Conservation (phyloP, 2,329 filamentous ascomycete genomes). For the Microcera coccophila region DNA sequence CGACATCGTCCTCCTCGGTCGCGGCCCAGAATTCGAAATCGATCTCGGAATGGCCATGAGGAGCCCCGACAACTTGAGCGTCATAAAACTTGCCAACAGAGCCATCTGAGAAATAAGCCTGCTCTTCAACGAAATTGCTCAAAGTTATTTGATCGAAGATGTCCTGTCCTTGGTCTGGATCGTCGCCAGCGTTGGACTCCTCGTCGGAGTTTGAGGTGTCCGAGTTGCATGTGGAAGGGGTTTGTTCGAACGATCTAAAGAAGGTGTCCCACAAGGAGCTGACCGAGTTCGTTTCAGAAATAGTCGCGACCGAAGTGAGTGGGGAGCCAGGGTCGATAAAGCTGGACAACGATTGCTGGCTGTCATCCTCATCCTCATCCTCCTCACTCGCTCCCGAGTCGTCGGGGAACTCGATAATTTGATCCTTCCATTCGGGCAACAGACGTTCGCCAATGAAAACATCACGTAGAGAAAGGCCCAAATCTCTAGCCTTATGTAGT, state of each 20-base stretch:
- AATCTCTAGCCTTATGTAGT: constrained; percentile 21
- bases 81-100: constrained; percentile 27
- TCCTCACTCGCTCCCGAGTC: neutral
- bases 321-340: neutral
- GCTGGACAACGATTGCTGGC: neutral
- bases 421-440: constrained; percentile 27
- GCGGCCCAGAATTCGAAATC: constrained; percentile 32
- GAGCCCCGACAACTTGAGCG: constrained; percentile 21
- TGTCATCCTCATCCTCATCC: neutral
- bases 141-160: constrained; percentile 14
- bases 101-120: constrained; percentile 17
- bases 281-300: neutral
- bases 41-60: constrained; percentile 5
- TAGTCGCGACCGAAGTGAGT: neutral
- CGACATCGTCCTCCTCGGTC: constrained; percentile 23
- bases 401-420: constrained; percentile 1
- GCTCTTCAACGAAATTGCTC: constrained; percentile 18
- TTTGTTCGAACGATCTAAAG: neutral
- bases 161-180: constrained; percentile 6
- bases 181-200: neutral
- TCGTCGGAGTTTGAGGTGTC: constrained; percentile 3
- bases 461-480: constrained; percentile 18
- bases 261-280: neutral
- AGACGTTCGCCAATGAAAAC: constrained; percentile 26
- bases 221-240: constrained; percentile 1